phyloP scores from a whole-genome alignment of 2,329 filamentous ascomycete genomes.

The Elsinoe australis region DNA sequence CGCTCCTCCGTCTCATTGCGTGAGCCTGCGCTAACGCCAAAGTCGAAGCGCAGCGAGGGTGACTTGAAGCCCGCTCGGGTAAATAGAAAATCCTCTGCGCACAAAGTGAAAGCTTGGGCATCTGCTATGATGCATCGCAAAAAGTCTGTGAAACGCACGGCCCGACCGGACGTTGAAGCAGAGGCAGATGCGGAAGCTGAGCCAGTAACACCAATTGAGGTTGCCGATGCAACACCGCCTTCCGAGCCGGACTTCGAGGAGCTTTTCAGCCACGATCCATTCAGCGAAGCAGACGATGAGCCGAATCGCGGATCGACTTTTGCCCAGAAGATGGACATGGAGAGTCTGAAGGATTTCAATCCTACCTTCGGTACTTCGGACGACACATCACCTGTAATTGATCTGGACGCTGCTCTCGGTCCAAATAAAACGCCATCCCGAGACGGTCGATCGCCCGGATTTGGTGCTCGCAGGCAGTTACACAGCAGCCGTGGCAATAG shows the following conservation, averaged over 20 bases:
- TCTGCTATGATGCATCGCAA: conserved; percentile 33
- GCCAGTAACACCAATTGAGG: conserved; percentile 3
- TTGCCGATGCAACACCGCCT: neutral
- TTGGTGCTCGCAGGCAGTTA: conserved; percentile 53
- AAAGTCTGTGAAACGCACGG: conserved; percentile 4
- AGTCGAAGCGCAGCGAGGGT: conserved; percentile 13
- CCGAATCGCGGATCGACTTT: neutral
- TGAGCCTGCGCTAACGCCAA: conserved; percentile 22
- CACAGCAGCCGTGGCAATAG: conserved; percentile 69
- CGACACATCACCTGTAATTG: conserved; percentile 70
- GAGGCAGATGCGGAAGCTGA: neutral
- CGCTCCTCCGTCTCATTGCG: conserved; percentile 29
- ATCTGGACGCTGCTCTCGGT: conserved; percentile 85
- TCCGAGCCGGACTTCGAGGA: conserved; percentile 20
- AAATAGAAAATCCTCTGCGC: conserved; percentile 34
- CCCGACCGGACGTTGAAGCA: neutral
- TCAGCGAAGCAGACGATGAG: conserved; percentile 17
- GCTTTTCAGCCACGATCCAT: conserved; percentile 19
- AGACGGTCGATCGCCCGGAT: conserved; percentile 23
- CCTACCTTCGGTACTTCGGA: conserved; percentile 66
- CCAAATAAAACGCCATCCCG: conserved; percentile 75
- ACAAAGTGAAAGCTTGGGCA: conserved; percentile 66
- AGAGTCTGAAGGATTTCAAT: conserved; percentile 8
- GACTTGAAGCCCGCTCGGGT: conserved; percentile 14
- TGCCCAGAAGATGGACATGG: neutral